Conservation (phyloP, 257 asterid genomes). For the Avicennia marina region DNA sequence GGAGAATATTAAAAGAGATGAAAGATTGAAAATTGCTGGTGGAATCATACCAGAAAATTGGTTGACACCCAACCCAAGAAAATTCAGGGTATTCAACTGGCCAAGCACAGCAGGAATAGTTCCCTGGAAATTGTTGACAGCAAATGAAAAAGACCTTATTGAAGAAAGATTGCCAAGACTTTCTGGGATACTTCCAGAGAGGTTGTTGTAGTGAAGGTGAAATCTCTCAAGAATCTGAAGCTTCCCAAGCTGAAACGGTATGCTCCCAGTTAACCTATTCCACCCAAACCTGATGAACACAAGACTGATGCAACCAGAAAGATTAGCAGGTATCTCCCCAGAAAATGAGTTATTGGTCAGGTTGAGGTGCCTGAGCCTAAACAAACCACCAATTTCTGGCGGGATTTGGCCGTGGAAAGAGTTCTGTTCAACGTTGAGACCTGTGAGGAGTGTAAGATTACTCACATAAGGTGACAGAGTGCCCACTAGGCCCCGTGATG, state of each 20-base stretch:
- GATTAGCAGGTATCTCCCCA: conserved; percentile 20
- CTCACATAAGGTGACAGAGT: conserved; percentile 12
- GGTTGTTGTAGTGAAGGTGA: conserved; percentile 13
- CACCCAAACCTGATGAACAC: conserved; percentile 17
- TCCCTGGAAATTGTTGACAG: conserved; percentile 13
- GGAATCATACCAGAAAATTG: conserved; percentile 18
- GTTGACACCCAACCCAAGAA: conserved; percentile 18
- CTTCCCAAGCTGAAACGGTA: conserved; percentile 19
- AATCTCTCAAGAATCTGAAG: conserved; percentile 11
- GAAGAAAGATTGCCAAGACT: conserved; percentile 18
- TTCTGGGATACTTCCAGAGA: conserved; percentile 16
- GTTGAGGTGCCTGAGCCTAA: conserved; percentile 18
- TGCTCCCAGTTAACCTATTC: conserved; percentile 13
- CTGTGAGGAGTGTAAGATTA: conserved; percentile 20
- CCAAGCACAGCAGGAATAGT: conserved; percentile 15
- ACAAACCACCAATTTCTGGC: conserved; percentile 13
- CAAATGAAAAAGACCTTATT: conserved; percentile 13
- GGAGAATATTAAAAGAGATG: conserved; percentile 1
- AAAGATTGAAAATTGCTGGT: conserved; percentile 12
- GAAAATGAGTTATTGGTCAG: conserved; percentile 21
- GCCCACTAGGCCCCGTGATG: conserved; percentile 4
- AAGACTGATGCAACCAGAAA: conserved; percentile 15
- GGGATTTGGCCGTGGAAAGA: conserved; percentile 19
- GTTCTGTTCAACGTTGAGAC: conserved; percentile 16
- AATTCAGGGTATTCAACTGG: conserved; percentile 5